These are phyloP conservation scores for Xylariaceae sp. DNA, from an alignment of 2,329 filamentous ascomycete genomes.

Conservation along the genomic window DNA sequence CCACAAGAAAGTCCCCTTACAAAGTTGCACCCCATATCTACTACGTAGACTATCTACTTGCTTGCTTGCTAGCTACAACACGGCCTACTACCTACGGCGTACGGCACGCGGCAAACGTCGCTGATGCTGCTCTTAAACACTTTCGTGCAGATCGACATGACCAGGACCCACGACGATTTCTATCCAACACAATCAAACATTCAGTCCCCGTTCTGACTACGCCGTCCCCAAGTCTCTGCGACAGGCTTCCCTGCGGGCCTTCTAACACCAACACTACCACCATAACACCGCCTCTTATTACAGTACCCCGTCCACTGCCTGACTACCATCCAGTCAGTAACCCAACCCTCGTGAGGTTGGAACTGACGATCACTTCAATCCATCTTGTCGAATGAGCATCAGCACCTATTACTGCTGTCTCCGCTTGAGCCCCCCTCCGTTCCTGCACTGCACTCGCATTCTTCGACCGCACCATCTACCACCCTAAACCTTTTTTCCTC, in stretches of 20 bases:
- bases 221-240: constrained; percentile 10
- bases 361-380: constrained; percentile 43
- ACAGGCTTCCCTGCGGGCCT: constrained; percentile 11
- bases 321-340: constrained; percentile 14
- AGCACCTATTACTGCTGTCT: constrained; percentile 25
- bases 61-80: too few relatives aligned
- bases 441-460: too few relatives aligned
- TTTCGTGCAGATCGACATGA: constrained; percentile 25
- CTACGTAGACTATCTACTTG: too few relatives aligned
- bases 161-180: constrained; percentile 29
- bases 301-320: too few relatives aligned
- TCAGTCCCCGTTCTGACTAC: constrained; percentile 9
- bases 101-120: constrained; percentile 29
- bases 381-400: constrained; percentile 35
- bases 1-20: too few relatives aligned
- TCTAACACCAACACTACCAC: background rate
- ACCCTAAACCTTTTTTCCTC: constrained; percentile 23
- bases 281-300: background rate
- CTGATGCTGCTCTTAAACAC: constrained; percentile 14
- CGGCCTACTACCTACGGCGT: too few relatives aligned
- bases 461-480: constrained; percentile 33
- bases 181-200: constrained; percentile 21
- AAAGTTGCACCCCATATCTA: too few relatives aligned
- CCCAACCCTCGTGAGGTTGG: constrained; percentile 33
- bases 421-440: constrained; percentile 25